These are phyloP conservation scores for Russula foetens DNA, from an alignment of 768 basidiomycete genomes.

Conservation along the genomic window DNA sequence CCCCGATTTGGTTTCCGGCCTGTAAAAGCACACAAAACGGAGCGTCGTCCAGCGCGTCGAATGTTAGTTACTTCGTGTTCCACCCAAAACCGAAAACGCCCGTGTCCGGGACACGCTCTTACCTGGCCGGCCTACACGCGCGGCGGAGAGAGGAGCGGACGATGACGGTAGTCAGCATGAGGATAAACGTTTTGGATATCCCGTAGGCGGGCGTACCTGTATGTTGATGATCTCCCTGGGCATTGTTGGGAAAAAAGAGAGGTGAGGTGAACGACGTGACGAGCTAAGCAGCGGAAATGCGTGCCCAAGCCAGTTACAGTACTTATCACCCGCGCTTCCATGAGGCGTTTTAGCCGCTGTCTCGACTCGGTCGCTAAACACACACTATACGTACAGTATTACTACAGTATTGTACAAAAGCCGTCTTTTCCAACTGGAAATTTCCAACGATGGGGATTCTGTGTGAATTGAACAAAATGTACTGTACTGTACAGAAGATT, in stretches of 20 bases:
- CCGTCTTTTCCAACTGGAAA: no score
- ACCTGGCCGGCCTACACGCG: conserved; percentile 62
- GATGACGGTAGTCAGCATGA: neutral
- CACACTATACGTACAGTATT: no score
- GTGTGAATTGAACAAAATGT: no score
- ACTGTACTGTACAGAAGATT: neutral
- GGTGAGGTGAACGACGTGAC: neutral
- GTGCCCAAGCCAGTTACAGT: neutral
- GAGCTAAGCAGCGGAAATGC: neutral
- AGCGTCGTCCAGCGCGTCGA: neutral
- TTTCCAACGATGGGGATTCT: no score
- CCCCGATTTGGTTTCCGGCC: conserved; percentile 76
- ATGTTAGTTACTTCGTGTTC: neutral
- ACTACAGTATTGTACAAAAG: no score
- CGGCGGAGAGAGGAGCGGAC: no score
- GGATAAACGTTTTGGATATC: neutral
- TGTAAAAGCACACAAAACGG: conserved; percentile 20
- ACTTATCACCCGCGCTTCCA: neutral
- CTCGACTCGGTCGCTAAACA: neutral
- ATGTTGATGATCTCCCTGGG: conserved; percentile 77
- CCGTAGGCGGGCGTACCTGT: conserved; percentile 37
- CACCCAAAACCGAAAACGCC: no score
- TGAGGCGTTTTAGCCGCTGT: conserved; percentile 11
- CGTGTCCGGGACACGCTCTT: neutral
- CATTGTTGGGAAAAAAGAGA: conserved; percentile 32